These are phyloP conservation scores for Fraxinus anomala DNA, from an alignment of 257 asterid genomes.

Conservation along the genomic window DNA sequence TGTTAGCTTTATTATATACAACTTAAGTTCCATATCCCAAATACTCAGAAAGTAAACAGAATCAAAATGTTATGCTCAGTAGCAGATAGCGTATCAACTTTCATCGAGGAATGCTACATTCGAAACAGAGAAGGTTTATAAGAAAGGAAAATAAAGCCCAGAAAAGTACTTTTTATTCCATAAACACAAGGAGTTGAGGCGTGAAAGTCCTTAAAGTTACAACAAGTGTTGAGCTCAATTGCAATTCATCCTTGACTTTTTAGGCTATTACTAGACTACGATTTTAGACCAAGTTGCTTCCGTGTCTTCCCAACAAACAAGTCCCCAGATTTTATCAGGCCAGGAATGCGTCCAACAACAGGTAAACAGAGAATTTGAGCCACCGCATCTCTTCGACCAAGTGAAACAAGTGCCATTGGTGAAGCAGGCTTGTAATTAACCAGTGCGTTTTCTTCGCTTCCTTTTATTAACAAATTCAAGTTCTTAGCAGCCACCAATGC, in stretches of 20 bases:
- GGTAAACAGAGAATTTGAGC: conserved; percentile 56
- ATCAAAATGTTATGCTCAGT: neutral
- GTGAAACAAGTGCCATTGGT: conserved; percentile 64
- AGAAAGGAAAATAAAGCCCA: neutral
- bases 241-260: conserved; percentile 1
- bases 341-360: conserved; percentile 66
- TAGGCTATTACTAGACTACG: conserved; percentile 13
- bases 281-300: conserved; percentile 57
- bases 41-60: neutral
- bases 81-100: neutral
- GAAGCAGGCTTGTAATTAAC: conserved; percentile 57
- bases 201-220: neutral
- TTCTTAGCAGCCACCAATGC: conserved; percentile 67
- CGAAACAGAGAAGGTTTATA: neutral
- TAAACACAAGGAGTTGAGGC: neutral
- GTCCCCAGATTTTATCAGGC: conserved; percentile 78
- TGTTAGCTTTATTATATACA: too few relatives aligned
- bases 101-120: neutral
- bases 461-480: conserved; percentile 51
- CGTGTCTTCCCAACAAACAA: conserved; percentile 66
- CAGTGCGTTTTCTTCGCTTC: conserved; percentile 42
- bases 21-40: neutral
- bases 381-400: conserved; percentile 69
- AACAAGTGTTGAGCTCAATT: neutral
- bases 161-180: neutral